Base-by-base conservation (phyloP, 2,329 filamentous ascomycete genomes). In the Xylariaceae sp. region DNA sequence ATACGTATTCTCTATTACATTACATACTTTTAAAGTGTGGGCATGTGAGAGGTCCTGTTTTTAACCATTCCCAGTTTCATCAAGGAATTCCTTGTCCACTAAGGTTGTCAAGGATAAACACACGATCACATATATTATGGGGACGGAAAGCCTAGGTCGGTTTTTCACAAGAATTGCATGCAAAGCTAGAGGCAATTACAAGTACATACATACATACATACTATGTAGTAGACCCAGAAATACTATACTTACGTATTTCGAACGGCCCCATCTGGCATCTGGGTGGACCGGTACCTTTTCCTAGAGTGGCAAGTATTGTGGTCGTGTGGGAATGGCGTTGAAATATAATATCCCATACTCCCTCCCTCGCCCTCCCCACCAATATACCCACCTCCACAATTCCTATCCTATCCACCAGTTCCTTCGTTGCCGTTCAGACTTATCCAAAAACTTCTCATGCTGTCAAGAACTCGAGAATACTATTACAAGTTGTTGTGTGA, bases 341-440 rank as follows among this genome's bases (percentile, higher is more conserved):
- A 50, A 52, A 55, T 59, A 61, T 59, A 56, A 63, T 63, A 63
- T 61, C 59, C 57, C 51, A 56, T 57, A 55, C 48, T 41, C 40
- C 55, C 58, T n/a, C n/a, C n/a, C n/a, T n/a, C n/a, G n/a, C n/a
- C n/a, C n/a, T n/a, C 57, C 56, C 61, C 52, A 55, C 56, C 48
- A 37, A 14, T 6, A 63, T 62, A 64, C 59, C 63, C 60, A 61
- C 61, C 58, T 65, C 63, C 63, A 47, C 61, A 63, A 45, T 59
- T 58, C 62, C 57, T n/a, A 55, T 59, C 50, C 57, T 56, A 54
- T 61, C 57, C 56, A 57, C 48, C 56, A 45, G 46, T 55, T 57
- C 52, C 52, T 61, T 57, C 44, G 57, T 59, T 52, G 23, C 44
- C 42, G 47, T 57, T 58, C 45, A 47, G 57, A 54, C 48, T 54